Evolutionary conservation across 148 eudicot species (phyloP).

Genomic region (Rhododendron williamsianum): DNA sequence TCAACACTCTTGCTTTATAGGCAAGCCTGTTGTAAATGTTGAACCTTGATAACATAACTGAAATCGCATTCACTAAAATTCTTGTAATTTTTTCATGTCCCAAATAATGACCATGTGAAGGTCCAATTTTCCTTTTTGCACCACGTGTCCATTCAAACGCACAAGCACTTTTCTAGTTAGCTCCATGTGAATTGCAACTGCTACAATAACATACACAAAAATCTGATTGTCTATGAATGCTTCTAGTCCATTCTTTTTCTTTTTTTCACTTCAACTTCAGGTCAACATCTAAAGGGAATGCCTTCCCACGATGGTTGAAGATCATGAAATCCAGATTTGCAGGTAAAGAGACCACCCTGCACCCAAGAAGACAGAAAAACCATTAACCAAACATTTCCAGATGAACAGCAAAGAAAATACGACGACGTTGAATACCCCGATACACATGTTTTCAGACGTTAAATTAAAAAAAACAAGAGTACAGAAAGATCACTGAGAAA

Average conservation of each 20-base stretch:
- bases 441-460: not conserved
- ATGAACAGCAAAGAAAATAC: not conserved
- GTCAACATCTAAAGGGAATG: slow-evolving; percentile 37
- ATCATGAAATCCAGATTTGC: slow-evolving; percentile 84
- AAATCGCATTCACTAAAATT: not conserved
- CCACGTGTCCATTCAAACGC: not conserved
- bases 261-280: slow-evolving; percentile 47
- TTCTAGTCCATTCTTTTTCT: not conserved
- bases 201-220: not conserved
- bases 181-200: not conserved
- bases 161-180: not conserved
- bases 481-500: no score
- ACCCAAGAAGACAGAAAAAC: slow-evolving; percentile 14
- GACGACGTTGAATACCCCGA: not conserved
- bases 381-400: slow-evolving; percentile 7
- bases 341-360: slow-evolving; percentile 81
- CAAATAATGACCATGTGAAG: not conserved
- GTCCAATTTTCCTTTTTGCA: no score
- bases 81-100: not conserved
- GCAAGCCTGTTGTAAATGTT: not conserved
- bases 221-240: not conserved
- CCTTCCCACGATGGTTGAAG: slow-evolving; percentile 87
- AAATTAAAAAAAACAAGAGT: not conserved
- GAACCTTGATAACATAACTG: not conserved
- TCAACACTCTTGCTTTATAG: not conserved